Percentiles rank a stretch among this genome's conserved stretches.
These are phyloP conservation scores for Colletotrichum chrysophilum DNA, from an alignment of 2,329 filamentous ascomycete species.

Conservation along the genomic window DNA sequence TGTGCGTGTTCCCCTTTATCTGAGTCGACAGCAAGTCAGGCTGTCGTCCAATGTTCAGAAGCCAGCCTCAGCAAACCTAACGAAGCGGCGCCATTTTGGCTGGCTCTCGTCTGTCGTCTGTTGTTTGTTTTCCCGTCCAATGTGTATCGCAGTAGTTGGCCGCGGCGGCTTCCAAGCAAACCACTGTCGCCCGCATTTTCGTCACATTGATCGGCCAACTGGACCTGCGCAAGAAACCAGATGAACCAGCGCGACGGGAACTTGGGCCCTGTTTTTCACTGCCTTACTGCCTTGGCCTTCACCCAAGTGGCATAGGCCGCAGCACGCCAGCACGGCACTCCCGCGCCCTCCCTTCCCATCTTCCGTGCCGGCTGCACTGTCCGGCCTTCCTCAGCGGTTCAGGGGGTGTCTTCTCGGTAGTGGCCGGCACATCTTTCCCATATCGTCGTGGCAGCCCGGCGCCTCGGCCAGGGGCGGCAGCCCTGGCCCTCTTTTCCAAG, in stretches of 20 bases:
- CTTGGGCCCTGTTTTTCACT: conserved; percentile 3
- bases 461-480: not conserved
- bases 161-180: not conserved
- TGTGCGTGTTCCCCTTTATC: not conserved
- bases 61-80: not conserved
- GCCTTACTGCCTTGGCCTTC: not conserved
- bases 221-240: not conserved
- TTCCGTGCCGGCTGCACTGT: conserved; percentile 11
- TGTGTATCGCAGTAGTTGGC: not conserved
- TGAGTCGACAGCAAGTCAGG: not conserved
- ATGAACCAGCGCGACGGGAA: conserved; percentile 12
- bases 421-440: conserved; percentile 18
- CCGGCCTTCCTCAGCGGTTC: not conserved
- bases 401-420: conserved; percentile 1
- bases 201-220: conserved; percentile 9
- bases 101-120: conserved; percentile 13
- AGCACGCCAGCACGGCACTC: conserved; percentile 10
- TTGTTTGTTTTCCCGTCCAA: not conserved
- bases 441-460: not conserved
- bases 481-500: not conserved
- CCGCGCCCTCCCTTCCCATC: conserved; percentile 10
- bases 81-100: not conserved
- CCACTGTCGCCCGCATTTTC: not conserved
- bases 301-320: conserved; percentile 5
- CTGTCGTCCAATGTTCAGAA: not conserved